phyloP scores from a whole-genome alignment of 176 grass and related monocot genomes.

The Dendrocalamus sinicus region DNA sequence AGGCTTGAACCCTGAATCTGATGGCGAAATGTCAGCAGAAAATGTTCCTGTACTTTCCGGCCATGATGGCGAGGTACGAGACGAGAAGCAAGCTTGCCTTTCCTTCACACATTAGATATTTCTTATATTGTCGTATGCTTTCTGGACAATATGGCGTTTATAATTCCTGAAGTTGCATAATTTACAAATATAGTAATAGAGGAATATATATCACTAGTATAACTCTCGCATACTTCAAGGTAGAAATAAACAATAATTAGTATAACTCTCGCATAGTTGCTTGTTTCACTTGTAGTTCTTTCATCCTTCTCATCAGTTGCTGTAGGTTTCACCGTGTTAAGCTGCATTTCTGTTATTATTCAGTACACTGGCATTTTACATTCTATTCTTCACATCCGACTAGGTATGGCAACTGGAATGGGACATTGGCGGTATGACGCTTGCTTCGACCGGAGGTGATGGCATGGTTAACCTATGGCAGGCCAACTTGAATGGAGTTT shows the following conservation, averaged over 20 bases:
- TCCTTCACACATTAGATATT: constrained; percentile 9
- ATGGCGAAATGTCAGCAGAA: constrained; percentile 56
- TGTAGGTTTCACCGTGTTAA: not conserved
- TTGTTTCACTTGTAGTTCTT: not conserved
- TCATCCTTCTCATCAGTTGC: not conserved
- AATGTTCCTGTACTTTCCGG: constrained; percentile 78
- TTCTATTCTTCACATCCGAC: constrained; percentile 6
- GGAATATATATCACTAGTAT: not conserved
- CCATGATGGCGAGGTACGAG: constrained; percentile 72
- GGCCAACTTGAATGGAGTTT: constrained; percentile 85
- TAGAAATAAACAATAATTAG: not conserved
- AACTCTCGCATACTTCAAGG: constrained; percentile 1
- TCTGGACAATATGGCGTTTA: not conserved
- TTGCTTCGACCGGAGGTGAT: constrained; percentile 81
- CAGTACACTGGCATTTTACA: constrained; percentile 9
- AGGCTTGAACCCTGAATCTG: constrained; percentile 60
- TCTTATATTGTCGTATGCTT: not conserved
- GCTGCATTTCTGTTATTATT: constrained; percentile 10
- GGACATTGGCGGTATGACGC: constrained; percentile 94
- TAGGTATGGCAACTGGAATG: constrained; percentile 94
- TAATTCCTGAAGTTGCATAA: not conserved
- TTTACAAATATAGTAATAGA: not conserved
- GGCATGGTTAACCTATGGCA: constrained; percentile 89
- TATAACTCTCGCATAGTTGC: not conserved
- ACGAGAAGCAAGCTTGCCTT: constrained; percentile 10